Percentiles rank a stretch among this genome's conserved stretches.
Conservation (phyloP, 2,329 filamentous ascomycete species). For the Lasiodiplodia hormozganensis region DNA sequence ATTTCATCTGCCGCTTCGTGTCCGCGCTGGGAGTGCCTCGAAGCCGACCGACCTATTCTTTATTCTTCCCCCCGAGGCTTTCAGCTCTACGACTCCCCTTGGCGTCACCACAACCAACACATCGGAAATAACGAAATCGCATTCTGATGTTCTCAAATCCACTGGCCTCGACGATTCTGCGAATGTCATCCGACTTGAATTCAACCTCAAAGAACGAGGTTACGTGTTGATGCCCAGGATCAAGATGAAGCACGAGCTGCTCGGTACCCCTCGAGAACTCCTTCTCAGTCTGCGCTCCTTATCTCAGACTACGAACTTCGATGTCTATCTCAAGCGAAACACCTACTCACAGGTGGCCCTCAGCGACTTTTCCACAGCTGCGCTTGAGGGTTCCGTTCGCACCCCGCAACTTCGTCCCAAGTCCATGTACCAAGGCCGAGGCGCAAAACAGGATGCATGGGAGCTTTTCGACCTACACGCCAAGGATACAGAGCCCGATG, state of each 20-base stretch:
- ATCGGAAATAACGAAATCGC: slow-evolving; percentile 1
- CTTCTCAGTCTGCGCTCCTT: slow-evolving; percentile 1
- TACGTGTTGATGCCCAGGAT: slow-evolving; percentile 22
- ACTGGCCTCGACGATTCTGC: neutral
- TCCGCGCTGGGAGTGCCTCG: slow-evolving; percentile 5
- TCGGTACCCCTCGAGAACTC: slow-evolving; percentile 3
- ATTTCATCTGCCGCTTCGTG: slow-evolving; percentile 9
- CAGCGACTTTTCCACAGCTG: neutral
- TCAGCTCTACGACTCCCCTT: neutral
- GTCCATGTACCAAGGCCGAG: slow-evolving; percentile 11
- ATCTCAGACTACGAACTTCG: neutral
- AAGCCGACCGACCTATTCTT: slow-evolving; percentile 16
- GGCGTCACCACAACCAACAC: neutral
- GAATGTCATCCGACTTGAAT: neutral
- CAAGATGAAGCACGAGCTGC: slow-evolving; percentile 4
- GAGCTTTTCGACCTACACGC: slow-evolving; percentile 1
- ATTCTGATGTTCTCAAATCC: neutral
- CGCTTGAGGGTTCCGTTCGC: neutral
- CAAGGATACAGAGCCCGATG: neutral
- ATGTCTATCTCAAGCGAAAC: slow-evolving; percentile 17
- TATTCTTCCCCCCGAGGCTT: slow-evolving; percentile 1
- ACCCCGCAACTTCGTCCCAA: slow-evolving; percentile 2
- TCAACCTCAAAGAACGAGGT: neutral
- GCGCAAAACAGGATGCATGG: slow-evolving; percentile 17
- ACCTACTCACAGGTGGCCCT: slow-evolving; percentile 18